Evolutionary conservation across 305 asterid species (phyloP), one percentile per base, ranked within the genome.

Genomic region (Galium porrigens): DNA sequence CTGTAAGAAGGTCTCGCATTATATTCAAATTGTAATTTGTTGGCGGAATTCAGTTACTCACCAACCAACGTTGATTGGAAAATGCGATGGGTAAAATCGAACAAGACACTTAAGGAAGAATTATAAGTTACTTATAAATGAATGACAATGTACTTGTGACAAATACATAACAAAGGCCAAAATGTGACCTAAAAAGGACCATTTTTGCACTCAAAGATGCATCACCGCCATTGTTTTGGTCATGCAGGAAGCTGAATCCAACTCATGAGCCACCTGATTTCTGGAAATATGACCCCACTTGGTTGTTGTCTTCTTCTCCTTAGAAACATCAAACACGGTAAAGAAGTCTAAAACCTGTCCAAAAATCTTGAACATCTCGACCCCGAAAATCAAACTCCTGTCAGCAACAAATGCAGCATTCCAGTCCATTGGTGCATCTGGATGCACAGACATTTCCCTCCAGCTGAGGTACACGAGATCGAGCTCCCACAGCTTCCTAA

Each of bases 391-490:
- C 39, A 76, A 65, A 30, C 73, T 84, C 58, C 51, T 81, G 33
- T 83, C 97, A 14, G 83, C 84, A 11, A 89, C 84, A 65, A 92
- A 92, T 18, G 87, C 83, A 27, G 99, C 99, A 62, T 92, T 89
- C 99, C 97, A 89, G 68, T 92, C 99, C 99, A 92, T 92, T 2
- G 99, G 96, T 4, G 96, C 99, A 70, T 89, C 99, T 12, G 96
- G 97, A 66, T 92, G 97, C 4, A 74, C 70, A 3, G 87, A 87
- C 11, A 77, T 79, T 69, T 89, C 92, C 5, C 33, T 76, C 97
- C 97, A 92, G 25, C 67, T 71, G 39, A 80, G 75, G 32, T 68
- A 68, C 80, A 42, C 2, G 3, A 79, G 83, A 69, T 92, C 85
- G 15, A 92, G 91, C 82, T 86, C 99, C 95, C 96, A 89, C 14